phyloP scores from a whole-genome alignment of 495 filamentous ascomycete species.

The Lasiosphaeriaceae sp. region DNA sequence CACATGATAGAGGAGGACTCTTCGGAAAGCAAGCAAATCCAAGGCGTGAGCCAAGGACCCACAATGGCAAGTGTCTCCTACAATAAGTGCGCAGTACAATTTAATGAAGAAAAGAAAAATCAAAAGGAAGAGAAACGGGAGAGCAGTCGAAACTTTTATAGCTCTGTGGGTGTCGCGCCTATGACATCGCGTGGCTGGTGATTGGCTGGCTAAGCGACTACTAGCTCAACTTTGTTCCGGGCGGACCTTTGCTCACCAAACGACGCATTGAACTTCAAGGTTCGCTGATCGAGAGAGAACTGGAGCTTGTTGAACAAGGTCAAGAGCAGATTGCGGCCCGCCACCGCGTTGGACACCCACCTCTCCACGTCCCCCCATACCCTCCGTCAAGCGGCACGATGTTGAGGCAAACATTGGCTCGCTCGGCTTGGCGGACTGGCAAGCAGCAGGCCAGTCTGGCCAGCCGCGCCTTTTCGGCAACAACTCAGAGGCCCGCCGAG shows the following conservation, averaged over 20 bases:
- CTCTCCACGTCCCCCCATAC: conserved; percentile 24
- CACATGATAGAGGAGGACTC: conserved; percentile 61
- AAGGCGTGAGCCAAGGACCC: conserved; percentile 9
- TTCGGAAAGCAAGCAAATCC: conserved; percentile 24
- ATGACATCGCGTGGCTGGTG: conserved; percentile 21
- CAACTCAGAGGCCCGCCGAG: conserved; percentile 69
- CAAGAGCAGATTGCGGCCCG: conserved; percentile 8
- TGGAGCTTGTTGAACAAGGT: not conserved
- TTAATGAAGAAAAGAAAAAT: conserved; percentile 41
- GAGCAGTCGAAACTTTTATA: conserved; percentile 19
- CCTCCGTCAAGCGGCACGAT: conserved; percentile 61
- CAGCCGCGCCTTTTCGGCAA: conserved; percentile 71
- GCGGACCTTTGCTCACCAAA: conserved; percentile 9
- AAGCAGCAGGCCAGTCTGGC: conserved; percentile 60
- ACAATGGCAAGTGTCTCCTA: conserved; percentile 57
- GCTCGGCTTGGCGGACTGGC: conserved; percentile 78
- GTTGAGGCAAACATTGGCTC: conserved; percentile 82
- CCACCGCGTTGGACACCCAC: conserved; percentile 11
- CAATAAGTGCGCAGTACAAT: conserved; percentile 79
- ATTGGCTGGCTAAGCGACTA: conserved; percentile 27
- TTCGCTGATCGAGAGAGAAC: not conserved
- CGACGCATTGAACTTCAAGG: conserved; percentile 2
- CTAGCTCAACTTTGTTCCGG: conserved; percentile 20
- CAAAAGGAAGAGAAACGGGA: conserved; percentile 19
- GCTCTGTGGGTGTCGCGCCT: not conserved